phyloP scores from a whole-genome alignment of 345 rosid species.

The Punica granatum region DNA sequence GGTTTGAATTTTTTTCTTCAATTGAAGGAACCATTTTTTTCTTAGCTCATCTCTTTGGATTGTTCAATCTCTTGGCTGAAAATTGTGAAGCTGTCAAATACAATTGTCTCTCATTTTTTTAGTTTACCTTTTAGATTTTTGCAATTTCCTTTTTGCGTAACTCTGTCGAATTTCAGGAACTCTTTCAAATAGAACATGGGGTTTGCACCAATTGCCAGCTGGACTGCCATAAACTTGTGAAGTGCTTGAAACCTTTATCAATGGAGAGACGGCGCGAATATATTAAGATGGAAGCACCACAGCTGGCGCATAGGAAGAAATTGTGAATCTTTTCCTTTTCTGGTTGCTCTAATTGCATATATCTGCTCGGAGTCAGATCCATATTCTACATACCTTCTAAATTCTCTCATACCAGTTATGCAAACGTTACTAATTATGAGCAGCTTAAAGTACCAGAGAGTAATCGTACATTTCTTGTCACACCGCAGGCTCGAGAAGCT shows the following conservation, averaged over 20 bases:
- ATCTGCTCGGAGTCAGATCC: no score
- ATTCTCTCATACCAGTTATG: neutral
- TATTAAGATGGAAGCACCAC: constrained; percentile 58
- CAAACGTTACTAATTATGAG: neutral
- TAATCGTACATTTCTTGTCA: neutral
- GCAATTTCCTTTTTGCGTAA: neutral
- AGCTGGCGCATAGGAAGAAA: constrained; percentile 48
- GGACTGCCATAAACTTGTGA: constrained; percentile 83
- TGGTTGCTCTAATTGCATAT: neutral
- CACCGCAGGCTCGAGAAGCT: constrained; percentile 69
- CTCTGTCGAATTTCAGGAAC: constrained; percentile 44
- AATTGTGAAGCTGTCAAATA: neutral
- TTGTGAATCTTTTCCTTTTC: constrained; percentile 41
- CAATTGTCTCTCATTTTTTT: neutral
- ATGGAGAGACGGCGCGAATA: constrained; percentile 49
- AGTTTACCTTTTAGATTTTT: neutral
- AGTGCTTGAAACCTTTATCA: constrained; percentile 58
- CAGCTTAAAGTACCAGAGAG: neutral
- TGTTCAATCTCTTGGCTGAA: neutral
- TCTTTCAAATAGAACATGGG: constrained; percentile 80
- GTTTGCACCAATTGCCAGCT: constrained; percentile 72
- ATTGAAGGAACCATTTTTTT: neutral
- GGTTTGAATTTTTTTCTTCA: constrained; percentile 29
- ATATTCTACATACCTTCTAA: no score
- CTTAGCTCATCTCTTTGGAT: neutral